Base-by-base conservation (phyloP, 192 early-diverging fungal genomes). In the Entomortierella chlamydospora region DNA sequence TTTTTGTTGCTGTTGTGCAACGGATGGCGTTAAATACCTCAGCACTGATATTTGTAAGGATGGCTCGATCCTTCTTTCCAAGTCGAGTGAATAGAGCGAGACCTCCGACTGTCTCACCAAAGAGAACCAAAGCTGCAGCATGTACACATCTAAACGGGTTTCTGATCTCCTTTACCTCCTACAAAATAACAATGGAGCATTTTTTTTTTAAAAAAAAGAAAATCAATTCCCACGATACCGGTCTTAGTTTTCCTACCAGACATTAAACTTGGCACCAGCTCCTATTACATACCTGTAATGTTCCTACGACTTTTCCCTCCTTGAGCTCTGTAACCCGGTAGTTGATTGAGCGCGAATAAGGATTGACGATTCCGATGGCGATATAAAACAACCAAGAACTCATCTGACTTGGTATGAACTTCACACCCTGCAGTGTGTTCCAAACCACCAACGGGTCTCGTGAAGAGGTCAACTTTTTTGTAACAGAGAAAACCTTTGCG, bases 71-170 rank as follows among this genome's bases (percentile, higher is more conserved):
- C 33, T 89, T 84, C 26, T 76, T 74, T 12, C 66, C 67, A 22
- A 89, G 54, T 5, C 60, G 64, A 20, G 77, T 83, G 25, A 86
- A 61, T 11, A 85, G 55, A 2, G 87, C 84, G 20, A 89, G 59
- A 39, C 72, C 82, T 15, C 83, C 84, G 0, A 84, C 61, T 10
- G 83, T 86, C 60, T 87, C 86, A 4, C 81, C 85, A 74, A 89
- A 85, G 26, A 83, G 84, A 26, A 78, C 80, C 26, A 89, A 57
- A 0, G 87, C 84, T 2, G 73, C 79, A 15, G 87, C 79, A 51
- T 87, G 86, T 39, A 86, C 83, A 37, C 81, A 70, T 26, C 82
- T 79, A 29, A 82, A 83, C 18, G 81, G 82, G 52, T 85, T 86
- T 2, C 72, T 81, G n/a, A 68, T 80, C 25, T 62, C 59, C 41